A percentile compares a stretch with the other conserved stretches of the same genome.
phyloP scores from a whole-genome alignment of 1,284 basidiomycete genomes.

The Pholiota adiposa region DNA sequence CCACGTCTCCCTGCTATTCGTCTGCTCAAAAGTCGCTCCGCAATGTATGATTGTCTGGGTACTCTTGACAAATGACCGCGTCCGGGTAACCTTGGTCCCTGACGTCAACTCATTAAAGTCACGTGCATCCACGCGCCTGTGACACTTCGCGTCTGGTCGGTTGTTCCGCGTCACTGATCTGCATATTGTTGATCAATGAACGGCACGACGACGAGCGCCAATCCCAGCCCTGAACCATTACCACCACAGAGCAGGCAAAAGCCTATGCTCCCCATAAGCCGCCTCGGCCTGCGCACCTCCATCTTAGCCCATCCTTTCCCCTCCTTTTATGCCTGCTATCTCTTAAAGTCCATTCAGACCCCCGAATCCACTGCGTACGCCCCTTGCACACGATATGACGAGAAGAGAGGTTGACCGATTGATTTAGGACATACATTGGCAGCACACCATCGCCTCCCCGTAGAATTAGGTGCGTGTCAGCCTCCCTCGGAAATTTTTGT shows the following conservation, averaged over 20 bases:
- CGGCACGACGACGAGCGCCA: not conserved
- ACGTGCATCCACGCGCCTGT: conserved; percentile 24
- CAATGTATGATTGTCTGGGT: not conserved
- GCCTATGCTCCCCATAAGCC: conserved; percentile 20
- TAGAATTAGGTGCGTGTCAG: conserved; percentile 40
- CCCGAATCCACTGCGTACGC: conserved; percentile 62
- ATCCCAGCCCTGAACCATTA: not conserved
- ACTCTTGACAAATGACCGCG: not conserved
- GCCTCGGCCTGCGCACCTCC: conserved; percentile 39
- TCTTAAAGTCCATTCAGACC: conserved; percentile 72
- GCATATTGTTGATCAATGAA: not conserved
- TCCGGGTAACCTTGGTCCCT: conserved; percentile 2
- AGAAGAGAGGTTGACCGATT: conserved; percentile 7
- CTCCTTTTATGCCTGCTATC: conserved; percentile 87
- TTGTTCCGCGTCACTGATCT: conserved; percentile 11
- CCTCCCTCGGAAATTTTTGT: not conserved
- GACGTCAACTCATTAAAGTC: conserved; percentile 16
- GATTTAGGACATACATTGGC: conserved; percentile 72
- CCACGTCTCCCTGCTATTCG: not conserved
- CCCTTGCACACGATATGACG: conserved; percentile 16
- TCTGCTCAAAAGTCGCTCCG: not conserved
- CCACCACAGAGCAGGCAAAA: conserved; percentile 1
- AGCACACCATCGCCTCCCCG: conserved; percentile 83
- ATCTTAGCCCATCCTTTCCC: conserved; percentile 66
- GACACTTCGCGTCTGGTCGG: conserved; percentile 23